These are phyloP conservation scores for Sphenostylis stenocarpa DNA, from an alignment of 306 rosid genomes.

Conservation along the genomic window DNA sequence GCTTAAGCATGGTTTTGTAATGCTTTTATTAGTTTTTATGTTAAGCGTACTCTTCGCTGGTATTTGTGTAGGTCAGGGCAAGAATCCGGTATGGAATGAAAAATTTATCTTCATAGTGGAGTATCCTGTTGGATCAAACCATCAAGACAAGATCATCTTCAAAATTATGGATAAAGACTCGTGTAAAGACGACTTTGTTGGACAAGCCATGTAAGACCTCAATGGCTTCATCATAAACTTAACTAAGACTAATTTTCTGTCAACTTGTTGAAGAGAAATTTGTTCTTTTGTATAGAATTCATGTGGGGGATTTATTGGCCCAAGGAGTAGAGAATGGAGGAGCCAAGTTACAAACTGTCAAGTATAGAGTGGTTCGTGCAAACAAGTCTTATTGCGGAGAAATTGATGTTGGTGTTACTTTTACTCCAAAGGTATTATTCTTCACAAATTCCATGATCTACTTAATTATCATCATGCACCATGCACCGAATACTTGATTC, in stretches of 20 bases:
- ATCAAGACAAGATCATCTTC: constrained; percentile 50
- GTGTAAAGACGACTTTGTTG: constrained; percentile 56
- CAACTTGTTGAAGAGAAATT: neutral
- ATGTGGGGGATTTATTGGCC: constrained; percentile 54
- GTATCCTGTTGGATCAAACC: constrained; percentile 49
- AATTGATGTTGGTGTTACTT: constrained; percentile 59
- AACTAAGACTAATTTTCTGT: no score
- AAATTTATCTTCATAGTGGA: constrained; percentile 54
- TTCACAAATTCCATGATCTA: neutral
- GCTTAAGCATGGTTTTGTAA: neutral
- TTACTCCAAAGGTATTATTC: constrained; percentile 56
- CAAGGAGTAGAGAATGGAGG: constrained; percentile 60
- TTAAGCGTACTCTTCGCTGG: neutral
- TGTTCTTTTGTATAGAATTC: constrained; percentile 18
- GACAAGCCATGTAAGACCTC: constrained; percentile 62
- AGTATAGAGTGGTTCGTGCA: constrained; percentile 52
- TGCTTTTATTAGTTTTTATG: neutral
- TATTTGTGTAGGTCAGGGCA: constrained; percentile 46
- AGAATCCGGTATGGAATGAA: constrained; percentile 65
- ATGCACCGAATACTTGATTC: no score
- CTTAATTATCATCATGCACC: neutral
- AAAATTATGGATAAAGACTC: constrained; percentile 72
- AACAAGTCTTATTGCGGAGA: constrained; percentile 61
- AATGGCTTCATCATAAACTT: neutral
- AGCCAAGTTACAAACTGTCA: constrained; percentile 49